A percentile compares a stretch with the other conserved stretches of the same genome.
Conservation (phyloP, 495 filamentous ascomycete species). For the Penicillium steckii region DNA sequence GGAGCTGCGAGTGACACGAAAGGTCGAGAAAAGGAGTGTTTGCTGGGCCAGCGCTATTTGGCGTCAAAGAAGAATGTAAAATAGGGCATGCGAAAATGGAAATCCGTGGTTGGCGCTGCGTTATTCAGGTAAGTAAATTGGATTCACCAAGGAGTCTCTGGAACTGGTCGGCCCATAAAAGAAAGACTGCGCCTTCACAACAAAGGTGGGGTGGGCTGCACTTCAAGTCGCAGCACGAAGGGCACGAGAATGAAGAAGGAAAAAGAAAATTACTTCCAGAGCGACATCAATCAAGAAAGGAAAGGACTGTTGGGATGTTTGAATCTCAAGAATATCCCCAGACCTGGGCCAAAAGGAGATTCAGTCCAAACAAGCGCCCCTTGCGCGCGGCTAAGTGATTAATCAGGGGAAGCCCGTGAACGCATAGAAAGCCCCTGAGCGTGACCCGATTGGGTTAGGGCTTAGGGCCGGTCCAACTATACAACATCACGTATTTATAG, state of each 20-base stretch:
- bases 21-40: conserved; percentile 19
- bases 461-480: too few relatives aligned
- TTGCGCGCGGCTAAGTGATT: conserved; percentile 41
- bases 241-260: conserved; percentile 13
- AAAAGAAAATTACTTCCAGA: conserved; percentile 35
- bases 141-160: conserved; percentile 6
- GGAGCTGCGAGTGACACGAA: conserved; percentile 9
- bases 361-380: conserved; percentile 38
- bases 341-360: conserved; percentile 40
- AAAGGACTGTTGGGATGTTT: conserved; percentile 15
- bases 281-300: conserved; percentile 21
- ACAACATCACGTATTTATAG: too few relatives aligned
- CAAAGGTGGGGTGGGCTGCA: conserved; percentile 28
- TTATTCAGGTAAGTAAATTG: conserved; percentile 2
- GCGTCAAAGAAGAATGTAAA: not conserved
- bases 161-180: conserved; percentile 14
- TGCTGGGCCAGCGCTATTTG: conserved; percentile 8
- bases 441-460: conserved; percentile 11
- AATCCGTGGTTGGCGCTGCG: not conserved
- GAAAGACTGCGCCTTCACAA: conserved; percentile 28
- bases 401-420: conserved; percentile 10
- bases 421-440: conserved; percentile 27
- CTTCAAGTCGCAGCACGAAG: conserved; percentile 20
- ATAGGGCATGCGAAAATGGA: not conserved
- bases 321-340: conserved; percentile 27